These are phyloP conservation scores for Ceratobasidium sp. DNA, from an alignment of 1,284 basidiomycete genomes.

Conservation along the genomic window DNA sequence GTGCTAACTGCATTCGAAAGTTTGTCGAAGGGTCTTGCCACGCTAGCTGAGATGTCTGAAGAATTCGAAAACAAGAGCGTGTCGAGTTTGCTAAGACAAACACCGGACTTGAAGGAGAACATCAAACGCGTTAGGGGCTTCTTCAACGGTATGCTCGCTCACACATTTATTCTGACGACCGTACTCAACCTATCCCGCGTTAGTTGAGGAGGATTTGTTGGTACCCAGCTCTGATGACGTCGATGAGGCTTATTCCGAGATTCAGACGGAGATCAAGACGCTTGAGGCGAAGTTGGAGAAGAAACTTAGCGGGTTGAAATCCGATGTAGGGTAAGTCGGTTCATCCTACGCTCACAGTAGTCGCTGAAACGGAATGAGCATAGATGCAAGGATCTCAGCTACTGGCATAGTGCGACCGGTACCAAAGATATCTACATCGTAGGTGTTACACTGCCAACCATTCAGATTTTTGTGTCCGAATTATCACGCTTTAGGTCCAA, in stretches of 20 bases:
- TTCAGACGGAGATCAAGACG: conserved; percentile 69
- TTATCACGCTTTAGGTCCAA: conserved; percentile 27
- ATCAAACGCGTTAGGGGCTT: conserved; percentile 77
- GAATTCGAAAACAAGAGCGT: conserved; percentile 79
- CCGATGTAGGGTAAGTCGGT: conserved; percentile 61
- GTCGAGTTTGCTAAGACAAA: conserved; percentile 73
- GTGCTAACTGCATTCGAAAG: conserved; percentile 80
- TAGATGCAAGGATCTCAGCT: conserved; percentile 54
- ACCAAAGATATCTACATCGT: conserved; percentile 59
- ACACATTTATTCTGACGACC: too few species aligned
- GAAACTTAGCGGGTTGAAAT: conserved; percentile 66
- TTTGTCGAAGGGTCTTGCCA: conserved; percentile 69
- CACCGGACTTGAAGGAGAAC: conserved; percentile 69
- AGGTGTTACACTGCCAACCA: conserved; percentile 47
- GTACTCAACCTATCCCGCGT: conserved; percentile 34
- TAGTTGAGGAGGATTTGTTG: conserved; percentile 18
- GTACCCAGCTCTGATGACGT: conserved; percentile 54
- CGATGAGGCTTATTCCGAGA: conserved; percentile 80
- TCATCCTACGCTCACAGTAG: background rate
- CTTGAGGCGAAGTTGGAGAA: conserved; percentile 75
- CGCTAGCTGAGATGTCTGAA: conserved; percentile 70
- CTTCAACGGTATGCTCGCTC: conserved; percentile 65
- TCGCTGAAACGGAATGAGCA: background rate
- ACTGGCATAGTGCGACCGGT: conserved; percentile 85
- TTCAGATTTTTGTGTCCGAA: background rate